These are phyloP conservation scores for Albifimbria verrucaria DNA, from an alignment of 2,329 filamentous ascomycete genomes.

Conservation along the genomic window DNA sequence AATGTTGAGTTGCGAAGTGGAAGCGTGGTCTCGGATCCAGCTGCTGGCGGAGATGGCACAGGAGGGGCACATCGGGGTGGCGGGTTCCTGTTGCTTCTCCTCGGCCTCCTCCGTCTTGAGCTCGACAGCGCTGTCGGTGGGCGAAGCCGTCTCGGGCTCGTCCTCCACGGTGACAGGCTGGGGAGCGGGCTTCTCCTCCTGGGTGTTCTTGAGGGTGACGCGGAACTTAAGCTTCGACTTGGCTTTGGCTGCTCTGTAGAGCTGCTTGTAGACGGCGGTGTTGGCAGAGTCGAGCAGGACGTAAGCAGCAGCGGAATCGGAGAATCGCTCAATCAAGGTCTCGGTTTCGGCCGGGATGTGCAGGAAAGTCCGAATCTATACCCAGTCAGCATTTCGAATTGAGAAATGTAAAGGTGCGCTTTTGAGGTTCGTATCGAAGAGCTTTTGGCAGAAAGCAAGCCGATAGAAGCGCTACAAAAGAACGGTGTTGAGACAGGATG, in stretches of 20 bases:
- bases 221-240: conserved; percentile 95
- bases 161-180: conserved; percentile 50
- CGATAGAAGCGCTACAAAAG: not conserved
- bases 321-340: conserved; percentile 83
- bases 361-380: conserved; percentile 32
- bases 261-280: conserved; percentile 86
- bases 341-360: conserved; percentile 26
- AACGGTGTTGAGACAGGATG: conserved; percentile 8
- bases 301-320: conserved; percentile 82
- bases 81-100: not conserved
- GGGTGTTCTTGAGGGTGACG: conserved; percentile 48
- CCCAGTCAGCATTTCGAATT: conserved; percentile 10
- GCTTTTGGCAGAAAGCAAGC: not conserved
- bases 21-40: conserved; percentile 15
- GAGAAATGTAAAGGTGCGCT: not conserved
- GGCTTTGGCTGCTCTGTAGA: conserved; percentile 93
- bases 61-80: conserved; percentile 15
- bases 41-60: conserved; percentile 11
- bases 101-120: not conserved
- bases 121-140: conserved; percentile 4
- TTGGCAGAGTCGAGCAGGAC: conserved; percentile 77
- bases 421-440: not conserved
- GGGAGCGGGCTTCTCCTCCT: conserved; percentile 27
- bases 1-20: conserved; percentile 19
- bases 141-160: conserved; percentile 32